A percentile compares a stretch with the other conserved stretches of the same genome.
Evolutionary conservation across 2,329 filamentous ascomycete species (phyloP).

Genomic region (Triangularia setosa): DNA sequence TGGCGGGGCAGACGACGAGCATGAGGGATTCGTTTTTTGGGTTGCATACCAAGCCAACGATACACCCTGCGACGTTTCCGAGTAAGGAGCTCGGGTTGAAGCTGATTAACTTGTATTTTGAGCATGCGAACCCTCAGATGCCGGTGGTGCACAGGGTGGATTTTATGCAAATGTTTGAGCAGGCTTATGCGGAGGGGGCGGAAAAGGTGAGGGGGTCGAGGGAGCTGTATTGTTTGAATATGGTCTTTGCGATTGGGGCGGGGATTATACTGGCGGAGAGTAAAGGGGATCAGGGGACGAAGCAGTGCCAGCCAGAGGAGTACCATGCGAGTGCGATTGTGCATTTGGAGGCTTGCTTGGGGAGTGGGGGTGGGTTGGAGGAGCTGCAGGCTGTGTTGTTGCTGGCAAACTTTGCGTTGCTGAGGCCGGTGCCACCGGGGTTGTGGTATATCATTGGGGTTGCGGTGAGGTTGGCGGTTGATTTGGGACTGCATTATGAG

Average conservation of each 20-base stretch:
- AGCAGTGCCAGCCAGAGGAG: conserved; percentile 77
- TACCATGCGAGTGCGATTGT: conserved; percentile 94
- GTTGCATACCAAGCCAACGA: conserved; percentile 84
- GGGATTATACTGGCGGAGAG: conserved; percentile 79
- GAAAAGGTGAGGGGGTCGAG: conserved; percentile 65
- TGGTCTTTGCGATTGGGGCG: conserved; percentile 93
- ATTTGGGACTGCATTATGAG: conserved; percentile 89
- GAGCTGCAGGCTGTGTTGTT: conserved; percentile 91
- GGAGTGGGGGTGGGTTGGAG: conserved; percentile 83
- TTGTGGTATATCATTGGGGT: conserved; percentile 98
- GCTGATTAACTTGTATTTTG: conserved; percentile 82
- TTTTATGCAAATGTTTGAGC: conserved; percentile 84
- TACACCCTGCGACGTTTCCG: conserved; percentile 81
- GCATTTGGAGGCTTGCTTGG: conserved; percentile 82
- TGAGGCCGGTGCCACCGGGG: conserved; percentile 87
- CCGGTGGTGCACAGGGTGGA: conserved; percentile 85
- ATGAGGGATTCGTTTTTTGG: conserved; percentile 97
- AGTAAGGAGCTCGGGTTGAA: conserved; percentile 67
- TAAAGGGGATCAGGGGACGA: conserved; percentile 30
- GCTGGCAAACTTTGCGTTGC: conserved; percentile 83
- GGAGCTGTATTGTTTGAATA: conserved; percentile 92
- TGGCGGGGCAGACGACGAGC: conserved; percentile 64
- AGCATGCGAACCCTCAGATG: conserved; percentile 94
- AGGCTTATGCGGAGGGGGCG: conserved; percentile 65
- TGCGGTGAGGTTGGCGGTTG: conserved; percentile 82